These are phyloP conservation scores for Tulasnella sp. DNA, from an alignment of 768 basidiomycete species.

Conservation along the genomic window DNA sequence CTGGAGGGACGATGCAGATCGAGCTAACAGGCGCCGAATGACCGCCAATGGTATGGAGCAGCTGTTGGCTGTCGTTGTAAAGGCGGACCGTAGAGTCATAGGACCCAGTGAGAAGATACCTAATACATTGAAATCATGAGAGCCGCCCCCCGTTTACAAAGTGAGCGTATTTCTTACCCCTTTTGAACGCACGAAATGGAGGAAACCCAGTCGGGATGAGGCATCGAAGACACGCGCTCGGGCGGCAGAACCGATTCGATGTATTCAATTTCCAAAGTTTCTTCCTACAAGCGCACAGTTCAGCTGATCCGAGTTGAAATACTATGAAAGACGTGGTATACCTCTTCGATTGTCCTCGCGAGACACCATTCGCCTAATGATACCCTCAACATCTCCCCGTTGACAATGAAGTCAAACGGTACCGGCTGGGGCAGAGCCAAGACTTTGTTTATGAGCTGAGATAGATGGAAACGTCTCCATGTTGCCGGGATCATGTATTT, in stretches of 20 bases:
- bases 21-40: conserved; percentile 64
- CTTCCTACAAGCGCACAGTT: conserved; percentile 43
- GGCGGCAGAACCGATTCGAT: conserved; percentile 83
- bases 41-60: conserved; percentile 36
- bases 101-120: conserved; percentile 63
- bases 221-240: conserved; percentile 61
- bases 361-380: conserved; percentile 64
- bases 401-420: conserved; percentile 87
- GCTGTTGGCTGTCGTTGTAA: conserved; percentile 57
- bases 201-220: conserved; percentile 93
- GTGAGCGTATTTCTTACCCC: conserved; percentile 32
- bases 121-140: conserved; percentile 21
- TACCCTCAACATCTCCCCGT: conserved; percentile 65
- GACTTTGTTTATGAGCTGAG: conserved; percentile 93
- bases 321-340: conserved; percentile 24
- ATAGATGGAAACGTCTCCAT: conserved; percentile 94
- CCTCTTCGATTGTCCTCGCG: conserved; percentile 61
- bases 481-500: conserved; percentile 85
- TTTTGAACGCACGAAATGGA: conserved; percentile 51
- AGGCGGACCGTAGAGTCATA: conserved; percentile 69
- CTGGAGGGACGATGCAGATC: conserved; percentile 38
- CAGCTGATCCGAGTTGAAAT: background rate
- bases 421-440: conserved; percentile 59
- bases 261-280: conserved; percentile 86
- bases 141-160: conserved; percentile 13